Conservation (phyloP, 169 alveolate genomes). For the Plasmodium inui region DNA sequence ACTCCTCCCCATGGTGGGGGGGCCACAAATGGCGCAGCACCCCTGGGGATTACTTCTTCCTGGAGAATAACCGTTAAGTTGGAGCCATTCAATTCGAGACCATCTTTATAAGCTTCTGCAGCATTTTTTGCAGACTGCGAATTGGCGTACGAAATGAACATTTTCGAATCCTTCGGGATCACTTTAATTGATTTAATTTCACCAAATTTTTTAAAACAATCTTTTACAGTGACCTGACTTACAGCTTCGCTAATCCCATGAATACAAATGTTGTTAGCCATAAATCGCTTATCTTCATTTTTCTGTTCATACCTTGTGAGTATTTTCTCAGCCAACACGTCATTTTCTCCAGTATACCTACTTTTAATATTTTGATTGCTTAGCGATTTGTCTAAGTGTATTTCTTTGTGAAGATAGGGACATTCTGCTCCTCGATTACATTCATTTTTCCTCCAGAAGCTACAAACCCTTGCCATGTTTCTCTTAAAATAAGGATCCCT, state of each 20-base stretch:
- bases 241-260: conserved; percentile 63
- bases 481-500: conserved; percentile 91
- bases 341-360: conserved; percentile 84
- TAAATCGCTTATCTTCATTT: conserved; percentile 17
- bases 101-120: conserved; percentile 58
- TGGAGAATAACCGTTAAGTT: conserved; percentile 23
- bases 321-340: conserved; percentile 81
- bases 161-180: conserved; percentile 67
- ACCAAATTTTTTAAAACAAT: conserved; percentile 72
- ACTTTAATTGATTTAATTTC: conserved; percentile 69
- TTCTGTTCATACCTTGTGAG: conserved; percentile 39
- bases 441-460: conserved; percentile 93
- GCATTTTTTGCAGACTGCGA: conserved; percentile 51
- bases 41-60: neutral
- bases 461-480: conserved; percentile 94
- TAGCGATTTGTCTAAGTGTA: conserved; percentile 79
- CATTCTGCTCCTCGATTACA: conserved; percentile 96
- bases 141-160: conserved; percentile 52
- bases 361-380: conserved; percentile 82
- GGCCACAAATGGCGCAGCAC: neutral
- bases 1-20: neutral
- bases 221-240: conserved; percentile 38
- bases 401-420: conserved; percentile 90
- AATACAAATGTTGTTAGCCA: conserved; percentile 42
- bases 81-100: conserved; percentile 47